These are phyloP conservation scores for Achlya hypogyna DNA, from an alignment of 352 stramenopile genomes.

Conservation along the genomic window DNA sequence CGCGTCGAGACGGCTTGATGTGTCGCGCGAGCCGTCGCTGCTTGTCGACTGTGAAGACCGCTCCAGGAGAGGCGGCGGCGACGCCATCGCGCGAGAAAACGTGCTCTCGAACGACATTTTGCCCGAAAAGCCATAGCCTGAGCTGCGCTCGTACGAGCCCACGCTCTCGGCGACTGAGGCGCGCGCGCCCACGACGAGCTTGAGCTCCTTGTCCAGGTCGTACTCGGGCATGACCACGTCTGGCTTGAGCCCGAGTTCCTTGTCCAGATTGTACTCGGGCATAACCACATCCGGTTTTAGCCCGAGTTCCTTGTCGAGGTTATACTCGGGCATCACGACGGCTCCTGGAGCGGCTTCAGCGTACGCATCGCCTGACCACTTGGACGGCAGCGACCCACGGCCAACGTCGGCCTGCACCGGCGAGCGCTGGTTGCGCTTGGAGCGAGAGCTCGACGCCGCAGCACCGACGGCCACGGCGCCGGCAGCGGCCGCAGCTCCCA, in stretches of 20 bases:
- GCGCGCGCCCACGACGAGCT: neutral
- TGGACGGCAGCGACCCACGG: neutral
- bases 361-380: neutral
- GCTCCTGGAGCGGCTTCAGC: neutral
- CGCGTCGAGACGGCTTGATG: conserved; percentile 1
- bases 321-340: conserved; percentile 3
- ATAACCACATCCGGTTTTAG: neutral
- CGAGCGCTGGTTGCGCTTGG: too few species aligned
- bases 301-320: conserved; percentile 6
- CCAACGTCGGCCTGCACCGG: too few species aligned
- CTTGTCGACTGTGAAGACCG: neutral
- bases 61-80: neutral
- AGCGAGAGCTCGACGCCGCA: too few species aligned
- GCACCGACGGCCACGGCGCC: too few species aligned
- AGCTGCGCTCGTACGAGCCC: neutral
- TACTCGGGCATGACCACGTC: conserved; percentile 4
- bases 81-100: neutral
- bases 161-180: neutral
- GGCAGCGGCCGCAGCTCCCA: too few species aligned
- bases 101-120: neutral
- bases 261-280: conserved; percentile 4
- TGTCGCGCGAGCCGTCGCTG: neutral
- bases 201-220: conserved; percentile 6
- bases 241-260: neutral
- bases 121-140: neutral